Percentiles rank a stretch among this genome's conserved stretches.
These are phyloP conservation scores for Melanomma pulvis-pyrius DNA, from an alignment of 495 filamentous ascomycete genomes.

Conservation along the genomic window DNA sequence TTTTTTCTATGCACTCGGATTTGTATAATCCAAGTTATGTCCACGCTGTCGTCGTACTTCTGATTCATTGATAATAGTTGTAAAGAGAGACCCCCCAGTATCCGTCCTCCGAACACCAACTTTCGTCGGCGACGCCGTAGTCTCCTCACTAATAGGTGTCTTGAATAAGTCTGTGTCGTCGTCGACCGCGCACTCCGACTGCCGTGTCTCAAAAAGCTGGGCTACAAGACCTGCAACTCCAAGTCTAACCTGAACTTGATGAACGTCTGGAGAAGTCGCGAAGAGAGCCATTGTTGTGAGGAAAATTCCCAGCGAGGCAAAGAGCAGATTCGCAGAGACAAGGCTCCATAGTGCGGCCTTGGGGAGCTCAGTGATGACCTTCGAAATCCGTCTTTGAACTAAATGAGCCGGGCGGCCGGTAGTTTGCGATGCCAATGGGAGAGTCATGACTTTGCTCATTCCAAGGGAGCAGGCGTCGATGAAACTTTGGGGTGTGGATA, in stretches of 20 bases:
- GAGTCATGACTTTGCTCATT: slow-evolving; percentile 1
- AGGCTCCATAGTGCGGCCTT: slow-evolving; percentile 23
- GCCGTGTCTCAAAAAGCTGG: slow-evolving; percentile 11
- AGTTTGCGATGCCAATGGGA: slow-evolving; percentile 8
- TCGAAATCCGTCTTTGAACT: slow-evolving; percentile 3
- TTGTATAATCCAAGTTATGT: too few species aligned
- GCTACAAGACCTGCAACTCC: slow-evolving; percentile 14
- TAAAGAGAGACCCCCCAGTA: slow-evolving; percentile 15
- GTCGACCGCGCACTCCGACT: background rate
- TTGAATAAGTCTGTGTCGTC: slow-evolving; percentile 10
- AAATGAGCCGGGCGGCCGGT: background rate
- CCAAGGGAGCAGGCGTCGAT: background rate
- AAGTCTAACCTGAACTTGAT: slow-evolving; percentile 17
- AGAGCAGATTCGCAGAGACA: slow-evolving; percentile 11
- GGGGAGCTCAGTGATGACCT: slow-evolving; percentile 10
- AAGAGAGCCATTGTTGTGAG: slow-evolving; percentile 7
- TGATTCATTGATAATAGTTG: background rate
- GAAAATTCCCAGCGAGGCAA: background rate
- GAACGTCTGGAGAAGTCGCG: background rate
- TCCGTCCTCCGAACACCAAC: slow-evolving; percentile 13
- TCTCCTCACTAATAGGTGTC: background rate
- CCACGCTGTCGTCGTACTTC: background rate
- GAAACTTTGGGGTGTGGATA: background rate
- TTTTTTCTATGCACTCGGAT: too few species aligned
- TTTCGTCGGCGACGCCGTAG: background rate